These are phyloP conservation scores for Bipolaris victoriae DNA, from an alignment of 2,329 filamentous ascomycete genomes.

Conservation along the genomic window DNA sequence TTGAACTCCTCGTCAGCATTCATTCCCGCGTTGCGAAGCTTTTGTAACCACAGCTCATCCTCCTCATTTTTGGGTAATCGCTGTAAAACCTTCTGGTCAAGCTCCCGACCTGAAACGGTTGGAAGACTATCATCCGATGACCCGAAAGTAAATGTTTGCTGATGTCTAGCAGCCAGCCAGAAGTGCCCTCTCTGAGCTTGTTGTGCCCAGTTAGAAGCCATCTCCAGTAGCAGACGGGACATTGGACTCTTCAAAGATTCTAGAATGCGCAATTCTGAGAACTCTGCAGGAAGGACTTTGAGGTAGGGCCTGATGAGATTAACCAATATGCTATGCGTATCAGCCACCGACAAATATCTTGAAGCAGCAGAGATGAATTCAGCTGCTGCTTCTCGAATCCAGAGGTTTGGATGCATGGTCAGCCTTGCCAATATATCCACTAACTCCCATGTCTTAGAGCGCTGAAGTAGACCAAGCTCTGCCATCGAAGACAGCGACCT, in stretches of 20 bases:
- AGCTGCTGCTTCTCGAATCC: slow-evolving; percentile 89
- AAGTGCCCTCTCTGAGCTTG: slow-evolving; percentile 83
- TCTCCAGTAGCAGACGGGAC: slow-evolving; percentile 79
- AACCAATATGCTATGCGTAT: slow-evolving; percentile 80
- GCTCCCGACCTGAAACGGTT: slow-evolving; percentile 63
- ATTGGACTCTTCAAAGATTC: slow-evolving; percentile 84
- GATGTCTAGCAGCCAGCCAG: slow-evolving; percentile 78
- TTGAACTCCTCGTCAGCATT: slow-evolving; percentile 85
- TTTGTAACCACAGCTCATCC: slow-evolving; percentile 90
- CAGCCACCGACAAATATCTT: slow-evolving; percentile 76
- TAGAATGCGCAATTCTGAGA: slow-evolving; percentile 75
- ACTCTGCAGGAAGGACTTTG: slow-evolving; percentile 71
- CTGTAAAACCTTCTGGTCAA: slow-evolving; percentile 63
- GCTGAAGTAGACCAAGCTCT: slow-evolving; percentile 83
- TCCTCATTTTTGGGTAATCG: slow-evolving; percentile 81
- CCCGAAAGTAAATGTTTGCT: slow-evolving; percentile 72
- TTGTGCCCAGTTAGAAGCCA: slow-evolving; percentile 82
- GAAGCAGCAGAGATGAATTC: slow-evolving; percentile 82
- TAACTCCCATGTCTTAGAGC: slow-evolving; percentile 84
- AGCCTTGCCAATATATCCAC: slow-evolving; percentile 84
- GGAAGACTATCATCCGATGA: slow-evolving; percentile 62
- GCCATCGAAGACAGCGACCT: slow-evolving; percentile 89
- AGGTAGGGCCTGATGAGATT: slow-evolving; percentile 83
- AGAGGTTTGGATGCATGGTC: slow-evolving; percentile 90
- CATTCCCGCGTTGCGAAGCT: slow-evolving; percentile 84